These are phyloP conservation scores for Hypocreales sp. DNA, from an alignment of 2,329 filamentous ascomycete genomes.

Conservation along the genomic window DNA sequence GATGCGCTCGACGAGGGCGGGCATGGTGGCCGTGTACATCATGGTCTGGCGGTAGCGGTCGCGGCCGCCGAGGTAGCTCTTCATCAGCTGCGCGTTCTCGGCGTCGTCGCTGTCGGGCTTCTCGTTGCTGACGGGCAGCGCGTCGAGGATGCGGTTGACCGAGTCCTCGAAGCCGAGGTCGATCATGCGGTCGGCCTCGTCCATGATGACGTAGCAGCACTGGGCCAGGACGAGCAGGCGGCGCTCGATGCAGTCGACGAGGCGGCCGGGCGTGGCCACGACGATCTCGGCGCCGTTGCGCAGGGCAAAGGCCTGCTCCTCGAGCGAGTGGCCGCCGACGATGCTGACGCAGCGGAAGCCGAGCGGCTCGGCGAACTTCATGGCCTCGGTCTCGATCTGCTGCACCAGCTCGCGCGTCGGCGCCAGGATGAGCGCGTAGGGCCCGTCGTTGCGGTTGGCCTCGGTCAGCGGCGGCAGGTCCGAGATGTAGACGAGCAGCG, in stretches of 20 bases:
- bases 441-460: conserved; percentile 80
- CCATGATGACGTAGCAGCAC: conserved; percentile 98
- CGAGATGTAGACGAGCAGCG: conserved; percentile 85
- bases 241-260: conserved; percentile 92
- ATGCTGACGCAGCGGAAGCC: conserved; percentile 94
- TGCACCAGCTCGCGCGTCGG: conserved; percentile 95
- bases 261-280: conserved; percentile 92
- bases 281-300: conserved; percentile 93
- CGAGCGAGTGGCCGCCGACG: conserved; percentile 90
- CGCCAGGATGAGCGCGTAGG: conserved; percentile 92
- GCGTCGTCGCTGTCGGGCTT: conserved; percentile 91
- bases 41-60: conserved; percentile 91
- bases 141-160: conserved; percentile 93
- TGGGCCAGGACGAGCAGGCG: conserved; percentile 84
- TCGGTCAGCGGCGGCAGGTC: conserved; percentile 76
- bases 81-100: conserved; percentile 77
- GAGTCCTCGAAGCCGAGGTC: conserved; percentile 96
- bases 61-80: conserved; percentile 54
- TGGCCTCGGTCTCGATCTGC: conserved; percentile 89
- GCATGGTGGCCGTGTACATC: conserved; percentile 99
- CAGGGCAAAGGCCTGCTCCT: conserved; percentile 83
- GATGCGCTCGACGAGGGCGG: conserved; percentile 78
- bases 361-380: conserved; percentile 78
- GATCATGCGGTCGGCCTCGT: conserved; percentile 98
- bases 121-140: conserved; percentile 80